Conservation (phyloP, 1,139 yeast species). For the Pichia sp. region DNA sequence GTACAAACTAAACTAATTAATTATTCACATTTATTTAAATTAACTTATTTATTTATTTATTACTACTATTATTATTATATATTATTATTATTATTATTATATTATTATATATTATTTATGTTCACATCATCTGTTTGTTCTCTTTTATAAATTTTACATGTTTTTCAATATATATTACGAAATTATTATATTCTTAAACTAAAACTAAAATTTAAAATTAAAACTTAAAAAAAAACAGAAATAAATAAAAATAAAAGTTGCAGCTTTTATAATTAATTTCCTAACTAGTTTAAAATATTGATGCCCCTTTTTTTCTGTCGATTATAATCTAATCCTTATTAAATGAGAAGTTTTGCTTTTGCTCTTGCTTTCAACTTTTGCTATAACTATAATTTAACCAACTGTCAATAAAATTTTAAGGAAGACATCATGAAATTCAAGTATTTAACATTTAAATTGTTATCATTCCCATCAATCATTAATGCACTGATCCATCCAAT, state of each 20-base stretch:
- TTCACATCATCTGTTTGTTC: background rate
- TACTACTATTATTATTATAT: background rate
- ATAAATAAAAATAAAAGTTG: too few species aligned
- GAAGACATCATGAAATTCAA: background rate
- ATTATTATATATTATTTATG: background rate
- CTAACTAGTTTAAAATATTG: background rate
- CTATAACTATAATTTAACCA: background rate
- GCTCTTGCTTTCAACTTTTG: background rate
- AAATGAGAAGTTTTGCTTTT: background rate
- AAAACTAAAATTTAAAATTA: too few species aligned
- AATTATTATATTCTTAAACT: too few species aligned
- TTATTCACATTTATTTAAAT: background rate
- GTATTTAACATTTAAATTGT: background rate
- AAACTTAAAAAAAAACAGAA: too few species aligned
- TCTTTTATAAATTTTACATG: background rate
- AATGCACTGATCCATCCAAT: conserved; percentile 46
- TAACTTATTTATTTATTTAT: conserved; percentile 1
- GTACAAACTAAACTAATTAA: conserved; percentile 5
- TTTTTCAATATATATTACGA: too few species aligned
- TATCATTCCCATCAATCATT: background rate
- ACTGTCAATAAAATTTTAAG: background rate
- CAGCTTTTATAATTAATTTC: background rate
- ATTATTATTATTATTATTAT: background rate
- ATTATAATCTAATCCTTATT: too few species aligned
- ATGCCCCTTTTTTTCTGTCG: background rate